phyloP scores from a whole-genome alignment of 257 asterid genomes.

The Nicotiana benthamiana region DNA sequence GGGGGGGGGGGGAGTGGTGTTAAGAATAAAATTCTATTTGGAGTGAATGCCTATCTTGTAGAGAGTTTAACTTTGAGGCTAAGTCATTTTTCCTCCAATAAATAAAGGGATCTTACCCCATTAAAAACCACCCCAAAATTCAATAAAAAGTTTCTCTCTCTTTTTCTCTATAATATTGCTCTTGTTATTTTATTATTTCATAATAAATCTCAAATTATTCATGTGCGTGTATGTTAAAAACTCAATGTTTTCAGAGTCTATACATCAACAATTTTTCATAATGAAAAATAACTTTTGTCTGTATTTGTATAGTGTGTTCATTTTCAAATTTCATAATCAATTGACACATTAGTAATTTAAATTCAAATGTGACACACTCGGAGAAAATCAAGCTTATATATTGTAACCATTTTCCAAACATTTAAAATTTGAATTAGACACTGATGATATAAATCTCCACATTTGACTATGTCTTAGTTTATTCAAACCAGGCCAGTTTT shows the following conservation, averaged over 20 bases:
- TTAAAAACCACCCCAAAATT: no score
- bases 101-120: no score
- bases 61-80: no score
- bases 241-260: background rate
- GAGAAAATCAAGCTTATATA: background rate
- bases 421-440: background rate
- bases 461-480: background rate
- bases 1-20: no score
- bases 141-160: no score
- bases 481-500: background rate
- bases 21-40: no score
- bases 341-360: background rate
- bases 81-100: no score
- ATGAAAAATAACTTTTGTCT: background rate
- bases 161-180: no score
- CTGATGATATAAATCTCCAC: background rate
- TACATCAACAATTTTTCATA: background rate
- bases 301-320: background rate
- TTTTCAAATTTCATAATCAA: background rate
- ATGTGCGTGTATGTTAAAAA: background rate
- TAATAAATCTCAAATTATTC: no score
- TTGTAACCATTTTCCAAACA: background rate
- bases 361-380: background rate
- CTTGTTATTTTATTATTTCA: no score
- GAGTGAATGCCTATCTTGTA: no score